Evolutionary conservation across 768 basidiomycete genomes (phyloP).

Genomic region (Multifurca ochricompacta): DNA sequence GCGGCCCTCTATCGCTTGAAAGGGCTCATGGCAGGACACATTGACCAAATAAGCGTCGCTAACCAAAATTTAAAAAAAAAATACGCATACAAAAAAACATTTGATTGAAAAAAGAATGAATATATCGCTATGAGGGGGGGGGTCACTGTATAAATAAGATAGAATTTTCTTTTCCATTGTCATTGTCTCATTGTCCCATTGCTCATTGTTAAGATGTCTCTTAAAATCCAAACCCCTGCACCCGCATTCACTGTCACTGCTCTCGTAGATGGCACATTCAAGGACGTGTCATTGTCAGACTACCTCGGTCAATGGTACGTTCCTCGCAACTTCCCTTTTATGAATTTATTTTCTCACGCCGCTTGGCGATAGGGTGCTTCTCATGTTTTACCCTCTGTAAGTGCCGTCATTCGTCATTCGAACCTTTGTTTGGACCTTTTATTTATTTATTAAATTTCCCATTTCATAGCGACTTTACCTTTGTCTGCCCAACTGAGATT

Average conservation of each 20-base stretch:
- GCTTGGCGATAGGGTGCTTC: constrained; percentile 91
- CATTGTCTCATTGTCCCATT: neutral
- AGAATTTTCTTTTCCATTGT: neutral
- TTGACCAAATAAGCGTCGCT: no score
- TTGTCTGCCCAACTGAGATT: constrained; percentile 93
- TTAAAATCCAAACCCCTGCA: constrained; percentile 69
- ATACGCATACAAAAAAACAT: no score
- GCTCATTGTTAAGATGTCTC: constrained; percentile 32
- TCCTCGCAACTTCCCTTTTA: constrained; percentile 7
- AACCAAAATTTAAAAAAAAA: no score
- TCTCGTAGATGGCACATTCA: constrained; percentile 76
- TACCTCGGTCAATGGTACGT: constrained; percentile 75
- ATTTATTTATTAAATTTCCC: neutral
- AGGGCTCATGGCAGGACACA: no score
- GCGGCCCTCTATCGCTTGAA: no score
- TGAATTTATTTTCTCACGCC: neutral
- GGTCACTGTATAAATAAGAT: neutral
- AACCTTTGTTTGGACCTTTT: no score
- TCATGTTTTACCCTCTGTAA: constrained; percentile 92
- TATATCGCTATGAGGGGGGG: no score
- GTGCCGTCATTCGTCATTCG: no score
- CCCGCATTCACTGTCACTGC: constrained; percentile 75
- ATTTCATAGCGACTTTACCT: constrained; percentile 66
- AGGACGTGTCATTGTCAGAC: constrained; percentile 64
- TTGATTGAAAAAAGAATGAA: no score